A percentile compares a stretch with the other conserved stretches of the same genome.
Conservation (phyloP, 441 rosid species). For the Corymbia citriodora region DNA sequence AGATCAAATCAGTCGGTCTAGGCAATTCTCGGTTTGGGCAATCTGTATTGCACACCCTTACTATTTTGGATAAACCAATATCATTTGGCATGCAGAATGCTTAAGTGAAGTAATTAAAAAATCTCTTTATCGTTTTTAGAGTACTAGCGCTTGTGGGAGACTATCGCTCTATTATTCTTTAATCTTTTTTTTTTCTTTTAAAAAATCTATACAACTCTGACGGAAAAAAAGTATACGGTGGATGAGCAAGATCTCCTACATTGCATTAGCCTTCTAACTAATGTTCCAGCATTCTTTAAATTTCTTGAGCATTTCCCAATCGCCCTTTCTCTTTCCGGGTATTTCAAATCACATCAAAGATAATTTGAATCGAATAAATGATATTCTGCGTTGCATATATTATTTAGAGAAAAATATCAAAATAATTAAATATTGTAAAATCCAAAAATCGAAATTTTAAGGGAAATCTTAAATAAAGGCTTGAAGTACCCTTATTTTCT, state of each 20-base stretch:
- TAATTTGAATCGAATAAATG: no score
- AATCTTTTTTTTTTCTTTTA: not conserved
- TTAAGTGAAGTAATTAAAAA: not conserved
- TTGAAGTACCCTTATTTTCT: no score
- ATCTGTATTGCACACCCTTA: no score
- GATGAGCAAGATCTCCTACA: not conserved
- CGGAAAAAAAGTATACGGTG: not conserved
- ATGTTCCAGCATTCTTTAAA: not conserved
- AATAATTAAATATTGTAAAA: no score
- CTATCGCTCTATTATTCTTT: not conserved
- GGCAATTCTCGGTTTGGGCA: no score
- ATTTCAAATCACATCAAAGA: no score
- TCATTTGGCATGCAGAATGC: not conserved
- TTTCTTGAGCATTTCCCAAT: not conserved
- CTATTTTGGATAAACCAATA: not conserved
- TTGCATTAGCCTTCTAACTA: not conserved
- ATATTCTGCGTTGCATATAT: no score
- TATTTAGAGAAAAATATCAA: no score
- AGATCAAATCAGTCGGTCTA: no score
- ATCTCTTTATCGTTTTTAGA: not conserved
- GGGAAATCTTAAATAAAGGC: no score
- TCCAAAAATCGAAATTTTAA: no score
- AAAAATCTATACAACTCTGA: not conserved
- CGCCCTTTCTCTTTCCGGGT: not conserved
- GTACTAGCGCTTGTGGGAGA: not conserved